phyloP scores from a whole-genome alignment of 306 rosid genomes.

The cucumber (Cucumis sativus) region Cucumber_9930_V3 NC_026660.2:17388001-17388500 shows the following conservation, averaged over 20 bases:
- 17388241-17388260: background rate
- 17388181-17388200: background rate
- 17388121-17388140: background rate
- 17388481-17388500: too few relatives aligned
- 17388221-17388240: background rate
- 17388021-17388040: conserved; percentile 64
- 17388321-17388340: background rate
- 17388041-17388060: conserved; percentile 43
- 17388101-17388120: conserved; percentile 60
- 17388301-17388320: background rate
- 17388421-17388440: too few relatives aligned
- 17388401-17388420: background rate
- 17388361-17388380: background rate
- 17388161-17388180: background rate
- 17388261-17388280: background rate
- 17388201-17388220: background rate
- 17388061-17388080: conserved; percentile 52
- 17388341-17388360: background rate
- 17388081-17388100: conserved; percentile 55
- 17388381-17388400: background rate
- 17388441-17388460: too few relatives aligned
- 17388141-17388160: background rate
- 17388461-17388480: too few relatives aligned
- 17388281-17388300: background rate
- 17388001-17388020: conserved; percentile 49